These are phyloP conservation scores for Xylaria sp. DNA, from an alignment of 2,329 filamentous ascomycete genomes.

Conservation along the genomic window DNA sequence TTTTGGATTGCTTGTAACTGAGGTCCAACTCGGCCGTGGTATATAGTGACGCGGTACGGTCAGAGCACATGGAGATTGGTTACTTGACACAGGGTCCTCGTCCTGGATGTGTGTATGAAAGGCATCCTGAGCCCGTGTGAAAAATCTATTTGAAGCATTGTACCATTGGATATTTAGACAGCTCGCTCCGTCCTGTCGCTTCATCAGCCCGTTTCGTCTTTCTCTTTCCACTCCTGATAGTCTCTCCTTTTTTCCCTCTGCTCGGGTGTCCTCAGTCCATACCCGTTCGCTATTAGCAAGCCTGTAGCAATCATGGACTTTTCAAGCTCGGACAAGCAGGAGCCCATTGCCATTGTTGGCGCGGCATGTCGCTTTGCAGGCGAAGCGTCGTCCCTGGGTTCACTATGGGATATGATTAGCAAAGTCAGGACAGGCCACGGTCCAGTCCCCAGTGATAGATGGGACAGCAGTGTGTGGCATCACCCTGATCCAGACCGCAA, in stretches of 20 bases:
- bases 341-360: constrained; percentile 6
- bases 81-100: neutral
- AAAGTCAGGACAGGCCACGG: neutral
- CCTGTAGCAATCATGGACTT: neutral
- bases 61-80: neutral
- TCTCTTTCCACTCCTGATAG: neutral
- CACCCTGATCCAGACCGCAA: constrained; percentile 11
- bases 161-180: neutral
- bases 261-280: neutral
- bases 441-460: neutral
- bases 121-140: neutral
- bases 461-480: neutral
- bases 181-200: neutral
- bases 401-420: constrained; percentile 8
- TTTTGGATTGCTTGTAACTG: neutral
- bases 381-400: constrained; percentile 1
- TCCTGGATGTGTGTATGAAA: neutral
- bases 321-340: constrained; percentile 1
- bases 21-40: neutral
- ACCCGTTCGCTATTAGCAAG: neutral
- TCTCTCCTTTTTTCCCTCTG: neutral
- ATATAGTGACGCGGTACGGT: neutral
- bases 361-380: constrained; percentile 7
- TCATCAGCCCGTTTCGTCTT: neutral
- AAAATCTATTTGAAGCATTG: neutral